Conservation (phyloP, 208 protist species). For the Acanthamoeba rhysodes region DNA sequence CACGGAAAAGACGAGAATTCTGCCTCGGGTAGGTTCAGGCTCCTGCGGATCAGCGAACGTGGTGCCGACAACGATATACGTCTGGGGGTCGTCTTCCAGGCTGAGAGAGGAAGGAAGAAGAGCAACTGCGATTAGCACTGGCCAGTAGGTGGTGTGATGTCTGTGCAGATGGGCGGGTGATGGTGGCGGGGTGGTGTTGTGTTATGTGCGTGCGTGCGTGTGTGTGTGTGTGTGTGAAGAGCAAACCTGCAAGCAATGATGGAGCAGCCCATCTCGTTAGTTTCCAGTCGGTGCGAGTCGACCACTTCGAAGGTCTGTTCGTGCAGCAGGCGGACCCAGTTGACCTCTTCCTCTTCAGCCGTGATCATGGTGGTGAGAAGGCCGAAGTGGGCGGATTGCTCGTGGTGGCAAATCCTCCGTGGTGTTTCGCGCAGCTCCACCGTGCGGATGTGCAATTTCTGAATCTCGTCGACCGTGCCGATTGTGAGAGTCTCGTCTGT, state of each 20-base stretch:
- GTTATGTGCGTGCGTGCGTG: neutral
- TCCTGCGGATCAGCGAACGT: conserved; percentile 82
- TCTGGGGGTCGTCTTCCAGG: neutral
- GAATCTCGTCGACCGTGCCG: conserved; percentile 91
- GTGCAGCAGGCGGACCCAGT: conserved; percentile 82
- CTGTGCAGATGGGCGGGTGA: no score
- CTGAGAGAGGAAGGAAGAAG: neutral
- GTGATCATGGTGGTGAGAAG: conserved; percentile 82
- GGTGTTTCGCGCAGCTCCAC: conserved; percentile 89
- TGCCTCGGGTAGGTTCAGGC: conserved; percentile 82
- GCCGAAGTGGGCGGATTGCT: conserved; percentile 77
- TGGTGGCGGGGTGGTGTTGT: no score
- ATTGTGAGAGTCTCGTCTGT: conserved; percentile 85
- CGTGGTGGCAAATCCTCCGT: conserved; percentile 86
- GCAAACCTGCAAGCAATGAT: conserved; percentile 78
- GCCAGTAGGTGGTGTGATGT: no score
- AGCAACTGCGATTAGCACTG: no score
- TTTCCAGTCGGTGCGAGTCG: conserved; percentile 75
- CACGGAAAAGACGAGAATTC: conserved; percentile 87
- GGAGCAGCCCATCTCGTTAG: conserved; percentile 79
- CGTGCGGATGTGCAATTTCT: conserved; percentile 91
- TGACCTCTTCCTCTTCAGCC: conserved; percentile 55
- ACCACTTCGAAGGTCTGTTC: conserved; percentile 88
- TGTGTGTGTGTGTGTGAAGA: neutral
- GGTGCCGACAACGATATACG: conserved; percentile 89